A percentile compares a stretch with the other conserved stretches of the same genome.
Conservation (phyloP, 768 basidiomycete genomes). For the Sutorius australiensis region DNA sequence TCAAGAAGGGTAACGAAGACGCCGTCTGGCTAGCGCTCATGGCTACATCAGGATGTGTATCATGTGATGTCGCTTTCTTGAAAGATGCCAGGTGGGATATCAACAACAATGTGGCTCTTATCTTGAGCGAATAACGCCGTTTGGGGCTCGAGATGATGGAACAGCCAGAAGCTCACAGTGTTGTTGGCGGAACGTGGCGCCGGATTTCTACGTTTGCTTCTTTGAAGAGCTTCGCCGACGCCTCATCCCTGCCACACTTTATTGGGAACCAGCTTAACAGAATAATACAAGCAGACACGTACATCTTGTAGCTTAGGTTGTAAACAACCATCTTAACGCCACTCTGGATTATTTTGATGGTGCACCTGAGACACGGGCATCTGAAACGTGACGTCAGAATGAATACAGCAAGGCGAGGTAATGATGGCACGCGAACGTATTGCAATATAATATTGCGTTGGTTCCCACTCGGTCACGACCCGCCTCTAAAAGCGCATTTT, state of each 20-base stretch:
- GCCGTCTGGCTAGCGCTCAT: slow-evolving; percentile 78
- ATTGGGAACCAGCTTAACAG: neutral
- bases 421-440: slow-evolving; percentile 64
- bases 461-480: slow-evolving; percentile 85
- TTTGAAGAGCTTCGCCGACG: slow-evolving; percentile 71
- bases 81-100: slow-evolving; percentile 63
- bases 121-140: slow-evolving; percentile 29
- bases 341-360: slow-evolving; percentile 95
- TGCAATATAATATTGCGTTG: slow-evolving; percentile 91
- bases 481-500: slow-evolving; percentile 93
- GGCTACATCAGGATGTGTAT: slow-evolving; percentile 46
- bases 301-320: slow-evolving; percentile 95
- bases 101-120: slow-evolving; percentile 32
- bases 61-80: slow-evolving; percentile 48
- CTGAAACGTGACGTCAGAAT: slow-evolving; percentile 38
- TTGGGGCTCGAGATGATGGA: neutral
- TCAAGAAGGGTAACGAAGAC: slow-evolving; percentile 66
- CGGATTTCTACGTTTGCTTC: slow-evolving; percentile 82
- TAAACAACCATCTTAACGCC: slow-evolving; percentile 93
- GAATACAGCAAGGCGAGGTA: neutral
- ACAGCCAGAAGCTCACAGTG: slow-evolving; percentile 11
- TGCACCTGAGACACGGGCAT: slow-evolving; percentile 97
- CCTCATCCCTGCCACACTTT: slow-evolving; percentile 61
- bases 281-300: slow-evolving; percentile 28
- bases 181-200: slow-evolving; percentile 52